A percentile compares a stretch with the other conserved stretches of the same genome.
phyloP scores from a whole-genome alignment of 306 rosid genomes.

The Medicago lupulina region DNA sequence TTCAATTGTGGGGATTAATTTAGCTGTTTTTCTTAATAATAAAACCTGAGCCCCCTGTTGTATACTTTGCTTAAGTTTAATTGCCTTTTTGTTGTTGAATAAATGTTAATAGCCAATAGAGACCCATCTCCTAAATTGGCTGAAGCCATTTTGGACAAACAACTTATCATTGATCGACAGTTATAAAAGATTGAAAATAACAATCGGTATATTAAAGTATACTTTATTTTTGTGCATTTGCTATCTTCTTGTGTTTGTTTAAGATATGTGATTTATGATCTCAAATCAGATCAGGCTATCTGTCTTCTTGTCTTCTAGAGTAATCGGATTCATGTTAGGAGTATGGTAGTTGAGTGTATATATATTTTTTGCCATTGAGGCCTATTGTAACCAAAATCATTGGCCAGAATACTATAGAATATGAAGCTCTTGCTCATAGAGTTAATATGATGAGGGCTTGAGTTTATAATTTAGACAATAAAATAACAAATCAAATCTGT shows the following conservation, averaged over 20 bases:
- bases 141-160: slow-evolving; percentile 23
- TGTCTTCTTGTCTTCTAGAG: background rate
- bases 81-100: slow-evolving; percentile 43
- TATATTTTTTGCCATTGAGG: background rate
- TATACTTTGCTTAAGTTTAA: slow-evolving; percentile 41
- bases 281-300: background rate
- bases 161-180: background rate
- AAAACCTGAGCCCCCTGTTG: slow-evolving; percentile 58
- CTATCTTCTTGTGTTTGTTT: background rate
- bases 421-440: slow-evolving; percentile 32
- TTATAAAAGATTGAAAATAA: background rate
- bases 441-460: slow-evolving; percentile 37
- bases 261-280: slow-evolving; percentile 14
- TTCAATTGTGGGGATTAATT: slow-evolving; percentile 40
- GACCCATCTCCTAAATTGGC: slow-evolving; percentile 25
- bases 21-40: slow-evolving; percentile 50
- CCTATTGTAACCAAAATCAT: background rate
- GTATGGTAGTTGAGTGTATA: slow-evolving; percentile 40
- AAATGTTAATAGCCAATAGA: slow-evolving; percentile 45
- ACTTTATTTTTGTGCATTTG: background rate
- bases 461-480: slow-evolving; percentile 4
- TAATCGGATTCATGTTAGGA: slow-evolving; percentile 34
- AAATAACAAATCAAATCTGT: slow-evolving; percentile 15
- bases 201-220: background rate
- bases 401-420: background rate